Evolutionary conservation across 805 yeast species (phyloP), one percentile per base, ranked within the genome.

Genomic region (Naumovozyma baii): DNA sequence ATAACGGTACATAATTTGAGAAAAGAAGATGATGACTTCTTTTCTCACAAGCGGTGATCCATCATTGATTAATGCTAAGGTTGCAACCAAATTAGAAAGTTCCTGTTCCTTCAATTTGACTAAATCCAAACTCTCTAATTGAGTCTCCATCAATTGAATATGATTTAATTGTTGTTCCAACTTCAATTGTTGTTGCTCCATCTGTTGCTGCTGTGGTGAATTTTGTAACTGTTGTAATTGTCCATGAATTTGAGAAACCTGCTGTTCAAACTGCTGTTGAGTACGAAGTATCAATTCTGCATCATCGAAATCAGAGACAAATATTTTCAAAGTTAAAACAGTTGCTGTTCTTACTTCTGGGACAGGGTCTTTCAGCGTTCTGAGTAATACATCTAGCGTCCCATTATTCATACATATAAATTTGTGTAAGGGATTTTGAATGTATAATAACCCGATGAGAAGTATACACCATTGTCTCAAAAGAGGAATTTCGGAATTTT

Each of bases 311-410:
- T 69, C 76, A 3, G 80, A 75, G 28, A 83, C 60, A 52, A 79
- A 85, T 30, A 78, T 74, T 3, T 86, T 75, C 36, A 90, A 64
- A 0, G 95, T 83, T 26, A 78, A 65, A 10, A 92, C 64, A 3
- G 85, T 75, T 0, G 96, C 84, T 0, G 96, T 82, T 40, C 97
- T 69, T 1, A 92, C 95, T 59, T 92, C 98, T 0, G 97, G 96
- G 35, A 90, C 86, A 0, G 96, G 95, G 55, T 92, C 97, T 45
- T 73, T 74, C 14, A 87, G 68, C 31, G 83, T 63, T 18, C 66
- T 65, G 25, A 78, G 57, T 20, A 90, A 51, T 3, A 49, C 44
- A 17, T 69, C 74, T 13, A 81, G 61, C 18, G 76, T 72, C 0
- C 82, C 82, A 40, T 78, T 80, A 47, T 79, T 75, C 48, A 76